phyloP scores from a whole-genome alignment of 306 rosid species.

The Echinosophora koreensis region DNA sequence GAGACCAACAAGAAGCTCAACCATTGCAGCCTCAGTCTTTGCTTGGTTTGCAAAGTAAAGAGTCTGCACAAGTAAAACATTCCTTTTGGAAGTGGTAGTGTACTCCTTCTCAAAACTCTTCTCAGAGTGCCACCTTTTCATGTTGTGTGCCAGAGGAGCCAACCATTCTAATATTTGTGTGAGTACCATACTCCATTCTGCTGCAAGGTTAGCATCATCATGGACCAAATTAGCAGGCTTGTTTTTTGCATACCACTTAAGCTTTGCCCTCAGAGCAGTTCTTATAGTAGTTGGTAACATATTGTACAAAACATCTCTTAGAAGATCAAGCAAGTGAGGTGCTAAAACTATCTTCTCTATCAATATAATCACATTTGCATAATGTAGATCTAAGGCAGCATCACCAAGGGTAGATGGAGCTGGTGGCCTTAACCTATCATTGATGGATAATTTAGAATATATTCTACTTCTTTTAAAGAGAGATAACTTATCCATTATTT shows the following conservation, averaged over 20 bases:
- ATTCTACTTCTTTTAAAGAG: constrained; percentile 50
- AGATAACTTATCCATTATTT: constrained; percentile 43
- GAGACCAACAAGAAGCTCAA: constrained; percentile 82
- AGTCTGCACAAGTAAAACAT: constrained; percentile 74
- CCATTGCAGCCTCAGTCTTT: constrained; percentile 80
- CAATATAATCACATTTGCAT: constrained; percentile 70
- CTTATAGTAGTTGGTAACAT: constrained; percentile 70
- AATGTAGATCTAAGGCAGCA: constrained; percentile 76
- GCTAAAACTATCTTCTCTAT: constrained; percentile 70
- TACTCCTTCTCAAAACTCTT: constrained; percentile 73
- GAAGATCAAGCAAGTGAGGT: constrained; percentile 55
- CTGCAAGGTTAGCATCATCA: constrained; percentile 55
- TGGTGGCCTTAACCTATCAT: constrained; percentile 52
- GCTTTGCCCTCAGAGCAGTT: constrained; percentile 61
- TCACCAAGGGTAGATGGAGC: constrained; percentile 69
- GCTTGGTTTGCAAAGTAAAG: constrained; percentile 75
- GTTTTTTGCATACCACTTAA: constrained; percentile 56
- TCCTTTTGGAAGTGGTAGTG: constrained; percentile 45
- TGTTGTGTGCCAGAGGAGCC: constrained; percentile 83
- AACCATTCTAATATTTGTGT: constrained; percentile 73
- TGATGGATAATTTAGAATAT: constrained; percentile 57
- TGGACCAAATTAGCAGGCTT: constrained; percentile 33
- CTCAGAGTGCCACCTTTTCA: constrained; percentile 78
- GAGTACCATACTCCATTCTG: constrained; percentile 58
- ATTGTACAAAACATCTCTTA: constrained; percentile 67